A percentile compares a stretch with the other conserved stretches of the same genome.
Evolutionary conservation across 2,329 filamentous ascomycete species (phyloP).

Genomic region (Zymoseptoria passerinii): DNA sequence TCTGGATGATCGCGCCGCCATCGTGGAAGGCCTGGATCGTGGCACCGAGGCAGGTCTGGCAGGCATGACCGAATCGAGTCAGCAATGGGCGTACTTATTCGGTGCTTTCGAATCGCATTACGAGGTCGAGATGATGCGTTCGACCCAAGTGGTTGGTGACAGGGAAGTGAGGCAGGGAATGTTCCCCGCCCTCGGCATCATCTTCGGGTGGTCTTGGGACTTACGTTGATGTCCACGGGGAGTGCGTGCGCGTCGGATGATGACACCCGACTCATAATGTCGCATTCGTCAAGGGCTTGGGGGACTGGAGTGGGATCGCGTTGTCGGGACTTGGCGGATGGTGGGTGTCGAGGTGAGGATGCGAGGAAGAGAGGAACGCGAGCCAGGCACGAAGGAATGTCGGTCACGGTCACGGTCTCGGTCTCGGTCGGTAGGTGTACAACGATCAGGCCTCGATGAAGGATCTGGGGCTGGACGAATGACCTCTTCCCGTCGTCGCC

Average conservation of each 20-base stretch:
- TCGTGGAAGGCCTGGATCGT: constrained; percentile 23
- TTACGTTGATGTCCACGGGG: not conserved
- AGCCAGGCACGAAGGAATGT: not conserved
- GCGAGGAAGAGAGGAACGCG: not conserved
- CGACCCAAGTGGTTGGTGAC: not conserved
- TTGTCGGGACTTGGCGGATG: not conserved
- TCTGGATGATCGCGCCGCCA: constrained; percentile 24
- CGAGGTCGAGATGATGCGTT: not conserved
- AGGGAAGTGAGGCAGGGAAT: not conserved
- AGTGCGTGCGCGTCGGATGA: not conserved
- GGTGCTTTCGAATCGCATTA: not conserved
- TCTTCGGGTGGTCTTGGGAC: not conserved
- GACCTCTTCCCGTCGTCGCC: too few species aligned
- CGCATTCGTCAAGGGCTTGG: not conserved
- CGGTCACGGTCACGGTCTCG: too few species aligned
- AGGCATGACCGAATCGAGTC: not conserved
- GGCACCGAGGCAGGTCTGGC: constrained; percentile 22
- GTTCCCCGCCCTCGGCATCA: too few species aligned
- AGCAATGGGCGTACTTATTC: not conserved
- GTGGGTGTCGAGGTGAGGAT: not conserved
- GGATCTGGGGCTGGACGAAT: not conserved
- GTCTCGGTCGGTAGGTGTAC: too few species aligned
- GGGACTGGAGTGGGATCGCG: not conserved
- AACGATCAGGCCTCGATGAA: not conserved
- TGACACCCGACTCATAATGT: not conserved